phyloP scores from a whole-genome alignment of 768 basidiomycete species.

The Mycena vulgaris region DNA sequence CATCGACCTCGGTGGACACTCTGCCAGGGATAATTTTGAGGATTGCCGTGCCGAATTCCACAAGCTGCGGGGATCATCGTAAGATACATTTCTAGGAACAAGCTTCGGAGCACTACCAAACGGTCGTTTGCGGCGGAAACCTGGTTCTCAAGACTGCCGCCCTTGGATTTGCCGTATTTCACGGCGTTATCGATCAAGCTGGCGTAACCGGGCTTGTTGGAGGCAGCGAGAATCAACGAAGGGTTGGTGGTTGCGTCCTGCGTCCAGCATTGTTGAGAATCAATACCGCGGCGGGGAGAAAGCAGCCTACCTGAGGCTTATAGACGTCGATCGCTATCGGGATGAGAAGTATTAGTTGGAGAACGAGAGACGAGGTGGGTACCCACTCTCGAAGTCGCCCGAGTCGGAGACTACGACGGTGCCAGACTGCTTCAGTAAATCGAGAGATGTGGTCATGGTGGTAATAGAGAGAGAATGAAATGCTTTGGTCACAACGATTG shows the following conservation, averaged over 20 bases:
- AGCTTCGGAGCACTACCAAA: constrained; percentile 69
- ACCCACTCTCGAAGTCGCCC: constrained; percentile 90
- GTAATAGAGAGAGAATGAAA: constrained; percentile 28
- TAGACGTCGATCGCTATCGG: constrained; percentile 90
- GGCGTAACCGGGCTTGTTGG: constrained; percentile 90
- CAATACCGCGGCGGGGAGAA: background rate
- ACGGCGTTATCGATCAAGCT: constrained; percentile 85
- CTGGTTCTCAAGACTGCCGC: constrained; percentile 82
- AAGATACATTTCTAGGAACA: background rate
- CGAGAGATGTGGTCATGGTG: constrained; percentile 86
- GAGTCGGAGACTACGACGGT: constrained; percentile 98
- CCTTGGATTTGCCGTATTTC: constrained; percentile 83
- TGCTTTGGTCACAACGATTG: constrained; percentile 2
- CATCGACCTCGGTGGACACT: constrained; percentile 99
- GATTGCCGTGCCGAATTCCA: constrained; percentile 98
- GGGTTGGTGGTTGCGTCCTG: constrained; percentile 99
- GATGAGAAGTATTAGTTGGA: constrained; percentile 39
- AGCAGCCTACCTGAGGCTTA: constrained; percentile 82
- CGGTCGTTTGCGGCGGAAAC: constrained; percentile 88
- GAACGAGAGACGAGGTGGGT: constrained; percentile 44
- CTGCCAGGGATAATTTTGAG: constrained; percentile 96
- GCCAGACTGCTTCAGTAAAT: constrained; percentile 90
- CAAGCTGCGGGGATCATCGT: constrained; percentile 70
- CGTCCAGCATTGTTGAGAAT: constrained; percentile 7
- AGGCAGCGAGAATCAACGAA: constrained; percentile 93